phyloP scores from a whole-genome alignment of 75 land plant species.

The Cryptomeria japonica region DNA sequence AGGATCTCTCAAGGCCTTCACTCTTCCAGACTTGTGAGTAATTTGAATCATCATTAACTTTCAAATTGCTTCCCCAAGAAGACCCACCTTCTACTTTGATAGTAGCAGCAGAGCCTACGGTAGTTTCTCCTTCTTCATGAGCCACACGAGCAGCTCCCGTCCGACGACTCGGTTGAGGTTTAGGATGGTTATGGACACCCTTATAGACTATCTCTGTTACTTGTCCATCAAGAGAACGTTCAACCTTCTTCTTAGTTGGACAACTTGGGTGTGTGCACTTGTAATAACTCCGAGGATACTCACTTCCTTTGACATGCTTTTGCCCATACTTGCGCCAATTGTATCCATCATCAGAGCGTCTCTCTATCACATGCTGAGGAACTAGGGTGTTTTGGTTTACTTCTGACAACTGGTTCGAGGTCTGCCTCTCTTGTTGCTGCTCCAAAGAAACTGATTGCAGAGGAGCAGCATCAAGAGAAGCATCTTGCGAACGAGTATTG shows the following conservation, averaged over 20 bases:
- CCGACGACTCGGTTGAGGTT: constrained; percentile 58
- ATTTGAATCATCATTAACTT: constrained; percentile 28
- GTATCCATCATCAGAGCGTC: constrained; percentile 65
- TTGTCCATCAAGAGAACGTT: constrained; percentile 65
- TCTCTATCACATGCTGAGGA: constrained; percentile 15
- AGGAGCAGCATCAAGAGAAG: not conserved
- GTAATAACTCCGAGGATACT: constrained; percentile 66
- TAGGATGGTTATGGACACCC: constrained; percentile 65
- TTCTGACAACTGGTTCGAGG: constrained; percentile 7
- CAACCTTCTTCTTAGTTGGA: constrained; percentile 74
- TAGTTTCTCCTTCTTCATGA: constrained; percentile 16
- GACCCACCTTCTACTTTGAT: constrained; percentile 39
- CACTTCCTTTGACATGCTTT: constrained; percentile 77
- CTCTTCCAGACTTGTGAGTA: constrained; percentile 15
- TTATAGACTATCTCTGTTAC: constrained; percentile 74
- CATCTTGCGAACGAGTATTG: not conserved
- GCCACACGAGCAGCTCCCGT: constrained; percentile 13
- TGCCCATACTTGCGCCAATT: constrained; percentile 80
- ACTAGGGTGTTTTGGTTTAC: constrained; percentile 1
- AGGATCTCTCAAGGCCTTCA: constrained; percentile 28
- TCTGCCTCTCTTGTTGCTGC: not conserved
- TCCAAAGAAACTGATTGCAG: not conserved
- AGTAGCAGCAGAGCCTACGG: constrained; percentile 18
- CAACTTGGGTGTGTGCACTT: constrained; percentile 67
- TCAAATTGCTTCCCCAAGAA: constrained; percentile 22